Evolutionary conservation across 306 rosid species (phyloP), one percentile per base, ranked within the genome.

Genomic region (Aeschynomene evenia): DNA sequence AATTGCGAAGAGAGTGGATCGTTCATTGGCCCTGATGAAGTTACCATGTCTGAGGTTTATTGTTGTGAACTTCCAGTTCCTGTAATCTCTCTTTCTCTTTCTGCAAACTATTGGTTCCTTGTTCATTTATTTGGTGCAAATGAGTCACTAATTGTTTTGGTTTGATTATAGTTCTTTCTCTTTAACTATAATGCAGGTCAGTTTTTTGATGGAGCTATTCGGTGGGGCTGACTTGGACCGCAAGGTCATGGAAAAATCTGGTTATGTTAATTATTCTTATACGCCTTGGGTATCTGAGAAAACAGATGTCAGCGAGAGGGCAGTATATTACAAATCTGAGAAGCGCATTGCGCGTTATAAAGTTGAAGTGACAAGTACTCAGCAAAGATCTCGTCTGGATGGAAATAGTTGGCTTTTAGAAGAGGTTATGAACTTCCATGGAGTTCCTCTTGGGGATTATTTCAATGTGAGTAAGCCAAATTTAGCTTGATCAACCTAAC

Each of bases 231-330:
- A 87, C 18, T 70, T 95, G 84, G 99, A 91, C 28, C 82, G 85
- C 12, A 80, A 71, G 74, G 79, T 89, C 71, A 87, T 91, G 96
- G 97, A 89, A 82, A 91, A 84, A 63, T 86, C 91, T 39, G 96
- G 97, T 23, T 89, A 86, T 76, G 72, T 78, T 53, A 64, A 82
- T 85, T 95, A 95, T 77, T 87, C 96, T 53, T 62, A 24, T 73
- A 91, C 95, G 54, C 91, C 96, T 64, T 95, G 97, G 99, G 97
- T 88, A 75, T 84, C 86, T 4, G 99, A 95, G 84, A 87, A 87
- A 46, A 85, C 67, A 2, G 81, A 80, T 66, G 78, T 75, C 43
- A 69, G 50, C 57, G 95, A 84, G 85, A 91, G 97, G 82, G 92
- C 92, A 55, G 60, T 89, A 18, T 84, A 86, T 84, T 95, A 83